Evolutionary conservation across 2,329 filamentous ascomycete species (phyloP).

Genomic region (Thielaviopsis musarum): DNA sequence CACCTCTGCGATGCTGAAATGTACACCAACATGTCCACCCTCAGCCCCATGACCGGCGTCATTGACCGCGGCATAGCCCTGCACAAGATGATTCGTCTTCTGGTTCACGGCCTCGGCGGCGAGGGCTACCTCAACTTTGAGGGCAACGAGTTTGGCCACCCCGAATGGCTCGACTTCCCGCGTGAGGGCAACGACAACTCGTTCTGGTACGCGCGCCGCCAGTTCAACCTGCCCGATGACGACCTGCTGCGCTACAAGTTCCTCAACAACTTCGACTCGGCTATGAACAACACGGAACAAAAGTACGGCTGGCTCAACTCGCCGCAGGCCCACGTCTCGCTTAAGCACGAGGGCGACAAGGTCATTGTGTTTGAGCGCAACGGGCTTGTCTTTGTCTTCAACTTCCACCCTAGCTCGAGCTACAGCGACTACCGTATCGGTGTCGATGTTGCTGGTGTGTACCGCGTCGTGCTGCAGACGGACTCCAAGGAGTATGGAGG

Average conservation of each 20-base stretch:
- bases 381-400: constrained; percentile 85
- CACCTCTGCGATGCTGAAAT: constrained; percentile 94
- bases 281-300: constrained; percentile 76
- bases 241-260: constrained; percentile 70
- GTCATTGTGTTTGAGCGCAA: constrained; percentile 90
- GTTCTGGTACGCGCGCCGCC: constrained; percentile 85
- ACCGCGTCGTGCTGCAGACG: constrained; percentile 69
- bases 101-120: constrained; percentile 81
- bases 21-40: constrained; percentile 90
- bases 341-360: constrained; percentile 91
- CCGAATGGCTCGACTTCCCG: constrained; percentile 97
- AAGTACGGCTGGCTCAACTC: constrained; percentile 85
- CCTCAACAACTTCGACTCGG: constrained; percentile 82
- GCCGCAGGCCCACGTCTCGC: constrained; percentile 74
- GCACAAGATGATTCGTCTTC: constrained; percentile 92
- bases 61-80: constrained; percentile 84
- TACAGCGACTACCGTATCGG: constrained; percentile 89
- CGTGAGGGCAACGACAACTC: constrained; percentile 84
- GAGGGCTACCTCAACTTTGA: constrained; percentile 98
- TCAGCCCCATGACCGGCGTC: constrained; percentile 68
- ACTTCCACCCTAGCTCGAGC: constrained; percentile 74
- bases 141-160: constrained; percentile 96
- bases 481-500: constrained; percentile 68
- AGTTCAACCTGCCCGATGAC: constrained; percentile 86
- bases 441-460: constrained; percentile 69